phyloP scores from a whole-genome alignment of 306 rosid genomes.

The Mimosa bimucronata region DNA sequence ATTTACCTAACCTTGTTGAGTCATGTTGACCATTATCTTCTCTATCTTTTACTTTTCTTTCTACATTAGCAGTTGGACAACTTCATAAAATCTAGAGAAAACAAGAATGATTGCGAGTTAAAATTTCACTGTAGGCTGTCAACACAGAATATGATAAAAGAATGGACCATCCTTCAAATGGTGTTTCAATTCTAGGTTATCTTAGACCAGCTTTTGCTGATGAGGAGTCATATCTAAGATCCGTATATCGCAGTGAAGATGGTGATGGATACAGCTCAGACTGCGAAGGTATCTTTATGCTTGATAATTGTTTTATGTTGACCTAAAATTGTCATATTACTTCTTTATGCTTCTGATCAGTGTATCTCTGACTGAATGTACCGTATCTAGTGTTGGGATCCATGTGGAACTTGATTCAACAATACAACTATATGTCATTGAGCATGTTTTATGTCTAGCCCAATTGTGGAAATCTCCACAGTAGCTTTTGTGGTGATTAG shows the following conservation, averaged over 20 bases:
- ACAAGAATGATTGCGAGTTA: conserved; percentile 32
- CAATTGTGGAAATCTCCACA: not conserved
- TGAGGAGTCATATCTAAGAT: conserved; percentile 72
- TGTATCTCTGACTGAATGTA: not conserved
- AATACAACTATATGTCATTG: not conserved
- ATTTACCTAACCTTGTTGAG: not conserved
- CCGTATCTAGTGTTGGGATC: not conserved
- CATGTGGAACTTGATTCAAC: not conserved
- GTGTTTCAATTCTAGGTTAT: conserved; percentile 83
- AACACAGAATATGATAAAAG: conserved; percentile 55
- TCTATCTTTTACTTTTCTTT: not conserved
- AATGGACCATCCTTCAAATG: conserved; percentile 86
- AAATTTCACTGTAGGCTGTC: conserved; percentile 58
- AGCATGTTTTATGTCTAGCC: not conserved
- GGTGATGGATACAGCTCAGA: conserved; percentile 60
- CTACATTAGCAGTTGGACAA: conserved; percentile 3
- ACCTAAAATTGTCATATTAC: not conserved
- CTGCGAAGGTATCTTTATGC: conserved; percentile 61
- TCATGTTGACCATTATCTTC: not conserved
- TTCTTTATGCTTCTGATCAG: conserved; percentile 12
- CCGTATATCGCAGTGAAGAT: conserved; percentile 54
- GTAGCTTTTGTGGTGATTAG: not conserved
- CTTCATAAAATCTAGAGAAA: conserved; percentile 32
- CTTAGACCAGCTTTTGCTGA: conserved; percentile 81
- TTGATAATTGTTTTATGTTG: not conserved